phyloP scores from a whole-genome alignment of 495 filamentous ascomycete species.

The Daldinia childiae region DNA sequence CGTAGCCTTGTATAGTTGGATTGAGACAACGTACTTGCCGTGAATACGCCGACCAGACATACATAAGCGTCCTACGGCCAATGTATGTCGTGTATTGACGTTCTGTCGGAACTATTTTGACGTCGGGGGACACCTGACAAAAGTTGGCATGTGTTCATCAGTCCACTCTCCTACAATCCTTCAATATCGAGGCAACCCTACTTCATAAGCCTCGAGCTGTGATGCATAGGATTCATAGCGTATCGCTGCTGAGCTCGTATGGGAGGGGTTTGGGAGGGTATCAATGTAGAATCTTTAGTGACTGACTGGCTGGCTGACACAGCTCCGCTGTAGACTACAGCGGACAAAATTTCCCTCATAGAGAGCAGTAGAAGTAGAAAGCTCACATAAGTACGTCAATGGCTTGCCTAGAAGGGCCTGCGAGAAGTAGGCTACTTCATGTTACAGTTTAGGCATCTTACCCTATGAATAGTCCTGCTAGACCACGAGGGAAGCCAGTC shows the following conservation, averaged over 20 bases:
- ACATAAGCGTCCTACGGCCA: constrained; percentile 61
- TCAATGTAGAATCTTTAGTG: neutral
- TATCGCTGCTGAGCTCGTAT: constrained; percentile 63
- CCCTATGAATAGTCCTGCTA: neutral
- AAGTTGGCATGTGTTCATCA: constrained; percentile 60
- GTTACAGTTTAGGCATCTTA: neutral
- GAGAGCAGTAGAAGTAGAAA: constrained; percentile 61
- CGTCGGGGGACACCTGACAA: constrained; percentile 67
- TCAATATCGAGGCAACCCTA: constrained; percentile 47
- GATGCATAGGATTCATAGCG: constrained; percentile 43
- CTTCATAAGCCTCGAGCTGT: constrained; percentile 38
- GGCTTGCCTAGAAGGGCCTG: constrained; percentile 55
- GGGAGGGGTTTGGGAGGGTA: constrained; percentile 34
- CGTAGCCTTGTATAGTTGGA: constrained; percentile 59
- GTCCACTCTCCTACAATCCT: constrained; percentile 54
- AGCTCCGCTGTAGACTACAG: constrained; percentile 66
- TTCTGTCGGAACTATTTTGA: constrained; percentile 58
- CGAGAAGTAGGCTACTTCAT: neutral
- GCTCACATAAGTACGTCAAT: constrained; percentile 66
- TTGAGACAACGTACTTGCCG: constrained; percentile 60
- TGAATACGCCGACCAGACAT: constrained; percentile 59
- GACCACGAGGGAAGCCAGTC: neutral
- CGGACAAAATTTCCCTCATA: constrained; percentile 62
- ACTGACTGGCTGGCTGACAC: constrained; percentile 44
- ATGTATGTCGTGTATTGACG: constrained; percentile 56